A percentile compares a stretch with the other conserved stretches of the same genome.
Evolutionary conservation across 208 protist genomes (phyloP).

Genomic region (Vickermania ingenoplastis): DNA sequence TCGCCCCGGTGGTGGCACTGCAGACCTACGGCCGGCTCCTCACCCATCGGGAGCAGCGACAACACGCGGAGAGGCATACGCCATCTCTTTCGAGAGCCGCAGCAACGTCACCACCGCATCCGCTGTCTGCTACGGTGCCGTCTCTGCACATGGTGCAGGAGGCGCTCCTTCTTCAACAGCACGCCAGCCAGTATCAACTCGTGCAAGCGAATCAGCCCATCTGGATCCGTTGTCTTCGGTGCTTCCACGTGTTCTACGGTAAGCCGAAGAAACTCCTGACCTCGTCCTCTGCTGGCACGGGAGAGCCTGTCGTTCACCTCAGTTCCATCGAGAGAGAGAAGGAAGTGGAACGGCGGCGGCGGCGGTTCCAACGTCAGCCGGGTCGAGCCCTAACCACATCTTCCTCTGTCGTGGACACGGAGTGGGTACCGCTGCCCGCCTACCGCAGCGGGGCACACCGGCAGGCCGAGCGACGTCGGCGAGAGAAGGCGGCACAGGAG

Average conservation of each 20-base stretch:
- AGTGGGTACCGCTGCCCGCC: neutral
- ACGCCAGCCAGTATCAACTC: constrained; percentile 40
- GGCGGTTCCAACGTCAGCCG: constrained; percentile 14
- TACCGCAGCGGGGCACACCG: neutral
- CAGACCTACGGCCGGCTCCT: constrained; percentile 29
- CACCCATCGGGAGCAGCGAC: constrained; percentile 9
- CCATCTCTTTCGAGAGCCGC: neutral
- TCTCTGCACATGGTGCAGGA: constrained; percentile 13
- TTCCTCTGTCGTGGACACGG: constrained; percentile 46
- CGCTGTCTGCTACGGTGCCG: neutral
- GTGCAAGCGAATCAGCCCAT: constrained; percentile 43
- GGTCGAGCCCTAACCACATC: constrained; percentile 21
- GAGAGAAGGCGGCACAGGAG: constrained; percentile 8
- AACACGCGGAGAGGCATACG: neutral
- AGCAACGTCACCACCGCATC: neutral
- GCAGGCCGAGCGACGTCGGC: constrained; percentile 5
- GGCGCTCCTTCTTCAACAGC: constrained; percentile 51
- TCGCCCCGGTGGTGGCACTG: constrained; percentile 54
- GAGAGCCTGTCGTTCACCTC: constrained; percentile 50
- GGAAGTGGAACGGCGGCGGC: constrained; percentile 12
- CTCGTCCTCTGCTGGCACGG: too few species aligned
- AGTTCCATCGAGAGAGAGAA: constrained; percentile 41
- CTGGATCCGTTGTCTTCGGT: constrained; percentile 64
- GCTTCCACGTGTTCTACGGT: constrained; percentile 75
- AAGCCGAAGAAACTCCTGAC: constrained; percentile 43